phyloP scores from a whole-genome alignment of 371 early-diverging fungal genomes.

The Lichtheimia ramosa region DNA sequence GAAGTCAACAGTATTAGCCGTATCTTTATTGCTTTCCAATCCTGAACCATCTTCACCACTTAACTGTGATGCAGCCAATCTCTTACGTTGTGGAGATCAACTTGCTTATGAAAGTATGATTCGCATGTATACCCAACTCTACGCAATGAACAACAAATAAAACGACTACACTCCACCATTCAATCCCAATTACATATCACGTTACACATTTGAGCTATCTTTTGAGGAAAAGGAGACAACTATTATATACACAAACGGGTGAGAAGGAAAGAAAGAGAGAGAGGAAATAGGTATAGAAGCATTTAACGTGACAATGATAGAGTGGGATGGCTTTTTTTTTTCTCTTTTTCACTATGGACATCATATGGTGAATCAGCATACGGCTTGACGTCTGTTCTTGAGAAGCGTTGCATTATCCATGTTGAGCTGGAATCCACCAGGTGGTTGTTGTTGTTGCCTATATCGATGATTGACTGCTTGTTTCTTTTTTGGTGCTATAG shows the following conservation, averaged over 20 bases:
- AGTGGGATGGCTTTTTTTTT: too few species aligned
- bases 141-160: conserved; percentile 43
- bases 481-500: not conserved
- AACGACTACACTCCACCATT: not conserved
- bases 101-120: conserved; percentile 87
- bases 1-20: conserved; percentile 69
- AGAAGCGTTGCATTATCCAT: conserved; percentile 22
- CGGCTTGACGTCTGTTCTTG: conserved; percentile 15
- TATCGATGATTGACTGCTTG: not conserved
- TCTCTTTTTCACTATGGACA: too few species aligned
- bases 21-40: conserved; percentile 68
- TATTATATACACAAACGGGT: not conserved
- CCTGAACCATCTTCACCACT: conserved; percentile 89
- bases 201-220: not conserved
- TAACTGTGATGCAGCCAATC: conserved; percentile 94
- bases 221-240: not conserved
- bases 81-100: conserved; percentile 82
- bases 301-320: too few species aligned
- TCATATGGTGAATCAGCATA: not conserved
- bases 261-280: not conserved
- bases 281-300: too few species aligned
- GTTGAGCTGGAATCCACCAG: conserved; percentile 13
- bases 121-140: conserved; percentile 81
- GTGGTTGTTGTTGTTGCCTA: conserved; percentile 3
- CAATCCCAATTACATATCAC: too few species aligned